Percentiles rank a stretch among this genome's conserved stretches.
Evolutionary conservation across 2,329 filamentous ascomycete species (phyloP).

Genomic region (Cyphellophora attinorum): DNA sequence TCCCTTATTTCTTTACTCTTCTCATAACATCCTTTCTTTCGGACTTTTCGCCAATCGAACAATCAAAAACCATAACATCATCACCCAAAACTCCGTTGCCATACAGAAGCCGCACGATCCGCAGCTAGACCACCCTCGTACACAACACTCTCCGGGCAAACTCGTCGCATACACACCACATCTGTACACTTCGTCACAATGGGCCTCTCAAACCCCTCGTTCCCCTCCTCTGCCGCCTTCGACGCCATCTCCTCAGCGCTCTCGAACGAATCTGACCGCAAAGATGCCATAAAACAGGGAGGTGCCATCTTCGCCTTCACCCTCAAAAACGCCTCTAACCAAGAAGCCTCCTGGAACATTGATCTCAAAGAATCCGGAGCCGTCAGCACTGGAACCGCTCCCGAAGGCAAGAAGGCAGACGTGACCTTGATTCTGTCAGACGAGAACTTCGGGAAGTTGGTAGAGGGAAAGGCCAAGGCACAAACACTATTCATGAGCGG

Average conservation of each 20-base stretch:
- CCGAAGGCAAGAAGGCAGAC: conserved; percentile 66
- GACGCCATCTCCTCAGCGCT: conserved; percentile 74
- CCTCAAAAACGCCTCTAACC: conserved; percentile 75
- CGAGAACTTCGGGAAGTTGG: conserved; percentile 73
- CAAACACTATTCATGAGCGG: conserved; percentile 97
- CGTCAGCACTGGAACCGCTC: conserved; percentile 64
- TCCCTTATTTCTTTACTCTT: too few relatives aligned
- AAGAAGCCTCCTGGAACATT: conserved; percentile 83
- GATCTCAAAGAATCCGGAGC: conserved; percentile 85
- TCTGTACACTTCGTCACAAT: conserved; percentile 1
- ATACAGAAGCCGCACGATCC: too few relatives aligned
- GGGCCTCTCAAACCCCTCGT: too few relatives aligned
- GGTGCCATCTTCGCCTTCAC: conserved; percentile 84
- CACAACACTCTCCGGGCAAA: background rate
- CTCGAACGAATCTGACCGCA: conserved; percentile 58
- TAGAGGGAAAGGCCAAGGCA: conserved; percentile 81
- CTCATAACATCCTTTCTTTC: too few relatives aligned
- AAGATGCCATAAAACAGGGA: conserved; percentile 82
- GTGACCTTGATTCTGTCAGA: conserved; percentile 83
- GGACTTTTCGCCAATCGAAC: too few relatives aligned
- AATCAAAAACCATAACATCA: too few relatives aligned
- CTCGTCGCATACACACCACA: background rate
- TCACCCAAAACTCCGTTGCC: too few relatives aligned
- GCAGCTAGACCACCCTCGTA: background rate
- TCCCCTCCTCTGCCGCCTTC: conserved; percentile 85